These are phyloP conservation scores for Ceratocystis eucalypticola DNA, from an alignment of 2,329 filamentous ascomycete species.

Conservation along the genomic window DNA sequence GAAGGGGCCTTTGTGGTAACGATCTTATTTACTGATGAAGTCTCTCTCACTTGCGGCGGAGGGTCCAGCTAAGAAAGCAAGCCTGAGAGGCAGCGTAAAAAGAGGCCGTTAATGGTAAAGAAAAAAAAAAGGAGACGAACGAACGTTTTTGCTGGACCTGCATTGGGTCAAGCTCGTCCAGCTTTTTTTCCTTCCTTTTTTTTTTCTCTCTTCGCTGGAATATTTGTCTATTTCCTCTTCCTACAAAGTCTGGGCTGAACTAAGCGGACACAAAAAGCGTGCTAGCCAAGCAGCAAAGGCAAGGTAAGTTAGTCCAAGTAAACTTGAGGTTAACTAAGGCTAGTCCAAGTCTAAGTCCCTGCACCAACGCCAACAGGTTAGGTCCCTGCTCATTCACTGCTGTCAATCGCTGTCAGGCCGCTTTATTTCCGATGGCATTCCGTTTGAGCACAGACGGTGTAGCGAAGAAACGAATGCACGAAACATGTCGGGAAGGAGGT, in stretches of 20 bases:
- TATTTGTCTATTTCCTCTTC: not conserved
- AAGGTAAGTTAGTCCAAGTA: not conserved
- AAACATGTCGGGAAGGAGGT: too few species aligned
- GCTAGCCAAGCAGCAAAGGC: not conserved
- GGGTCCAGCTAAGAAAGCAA: too few species aligned
- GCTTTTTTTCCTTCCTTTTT: not conserved
- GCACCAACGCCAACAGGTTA: not conserved
- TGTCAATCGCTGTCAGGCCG: constrained; percentile 1
- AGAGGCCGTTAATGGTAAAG: too few species aligned
- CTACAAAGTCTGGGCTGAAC: constrained; percentile 5
- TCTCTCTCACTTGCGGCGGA: too few species aligned
- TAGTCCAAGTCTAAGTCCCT: not conserved
- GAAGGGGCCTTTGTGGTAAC: too few species aligned
- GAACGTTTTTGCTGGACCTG: not conserved
- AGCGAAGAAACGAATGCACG: not conserved
- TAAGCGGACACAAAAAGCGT: not conserved
- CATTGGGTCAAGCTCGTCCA: not conserved
- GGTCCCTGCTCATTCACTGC: not conserved
- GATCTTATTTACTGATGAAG: too few species aligned
- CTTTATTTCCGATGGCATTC: constrained; percentile 7
- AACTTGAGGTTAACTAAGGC: not conserved
- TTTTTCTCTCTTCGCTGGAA: not conserved
- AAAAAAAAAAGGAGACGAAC: too few species aligned
- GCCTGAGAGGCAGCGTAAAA: too few species aligned
- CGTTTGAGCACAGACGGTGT: not conserved